Conservation (phyloP, 495 filamentous ascomycete genomes). For the Cercophora samala region DNA sequence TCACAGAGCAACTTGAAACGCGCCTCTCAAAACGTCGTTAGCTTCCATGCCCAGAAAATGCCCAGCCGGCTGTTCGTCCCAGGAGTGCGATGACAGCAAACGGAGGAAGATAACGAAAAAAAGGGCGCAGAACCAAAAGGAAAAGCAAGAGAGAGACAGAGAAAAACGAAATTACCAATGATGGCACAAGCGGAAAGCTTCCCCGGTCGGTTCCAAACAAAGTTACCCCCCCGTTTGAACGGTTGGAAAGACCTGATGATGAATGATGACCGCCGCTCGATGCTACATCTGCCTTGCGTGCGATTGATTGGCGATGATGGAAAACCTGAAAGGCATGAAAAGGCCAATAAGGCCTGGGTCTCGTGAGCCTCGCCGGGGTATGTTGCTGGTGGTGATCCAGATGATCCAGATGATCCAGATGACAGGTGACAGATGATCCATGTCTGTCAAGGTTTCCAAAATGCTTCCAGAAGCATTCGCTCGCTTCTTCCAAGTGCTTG, state of each 20-base stretch:
- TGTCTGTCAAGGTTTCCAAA: neutral
- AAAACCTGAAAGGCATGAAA: neutral
- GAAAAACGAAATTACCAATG: neutral
- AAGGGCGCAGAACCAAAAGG: neutral
- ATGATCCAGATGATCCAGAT: neutral
- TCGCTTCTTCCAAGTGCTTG: neutral
- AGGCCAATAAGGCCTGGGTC: too few species aligned
- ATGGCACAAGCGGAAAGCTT: constrained; percentile 1
- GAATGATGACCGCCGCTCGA: neutral
- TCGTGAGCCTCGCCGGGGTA: neutral
- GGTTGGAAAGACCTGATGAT: neutral
- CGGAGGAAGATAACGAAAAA: constrained; percentile 3
- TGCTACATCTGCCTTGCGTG: neutral
- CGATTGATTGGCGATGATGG: neutral
- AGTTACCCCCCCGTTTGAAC: neutral
- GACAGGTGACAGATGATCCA: too few species aligned
- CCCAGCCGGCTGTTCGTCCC: constrained; percentile 5
- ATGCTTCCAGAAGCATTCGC: constrained; percentile 2
- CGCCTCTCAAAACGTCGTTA: neutral
- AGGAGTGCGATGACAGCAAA: neutral
- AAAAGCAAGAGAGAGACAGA: neutral
- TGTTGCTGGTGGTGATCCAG: neutral
- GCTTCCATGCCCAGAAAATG: neutral
- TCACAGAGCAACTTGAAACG: neutral
- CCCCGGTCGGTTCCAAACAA: neutral